phyloP scores from a whole-genome alignment of 108 stramenopile species.

The Fragilaria crotonensis region DNA sequence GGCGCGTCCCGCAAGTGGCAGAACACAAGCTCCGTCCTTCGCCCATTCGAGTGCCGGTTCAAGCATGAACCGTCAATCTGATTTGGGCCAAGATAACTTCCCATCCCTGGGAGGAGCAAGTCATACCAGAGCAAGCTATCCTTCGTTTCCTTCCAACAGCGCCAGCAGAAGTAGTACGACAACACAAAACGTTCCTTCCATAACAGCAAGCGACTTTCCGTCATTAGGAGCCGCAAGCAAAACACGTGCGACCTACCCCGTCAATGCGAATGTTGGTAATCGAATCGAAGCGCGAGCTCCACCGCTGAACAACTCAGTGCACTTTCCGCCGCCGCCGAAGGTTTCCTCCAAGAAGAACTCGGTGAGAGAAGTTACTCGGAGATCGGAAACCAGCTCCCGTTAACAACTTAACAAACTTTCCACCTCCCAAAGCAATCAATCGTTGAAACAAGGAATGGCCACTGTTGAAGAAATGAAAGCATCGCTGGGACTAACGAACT shows the following conservation, averaged over 20 bases:
- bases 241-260: too few relatives aligned
- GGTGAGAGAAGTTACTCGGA: background rate
- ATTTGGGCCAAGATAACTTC: constrained; percentile 39
- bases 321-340: constrained; percentile 24
- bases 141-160: background rate
- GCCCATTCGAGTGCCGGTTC: background rate
- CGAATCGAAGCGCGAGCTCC: background rate
- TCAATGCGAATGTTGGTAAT: too few relatives aligned
- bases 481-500: constrained; percentile 51
- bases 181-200: constrained; percentile 2
- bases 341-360: background rate
- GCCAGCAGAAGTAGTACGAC: background rate
- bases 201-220: constrained; percentile 23
- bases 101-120: constrained; percentile 34
- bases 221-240: constrained; percentile 6
- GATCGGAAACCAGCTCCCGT: constrained; percentile 7
- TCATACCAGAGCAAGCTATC: background rate
- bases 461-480: constrained; percentile 66
- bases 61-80: constrained; percentile 9
- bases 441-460: constrained; percentile 34
- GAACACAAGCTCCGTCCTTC: background rate
- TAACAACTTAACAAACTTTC: constrained; percentile 23
- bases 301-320: background rate
- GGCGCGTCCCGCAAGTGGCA: background rate
- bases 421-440: constrained; percentile 27